A percentile compares a stretch with the other conserved stretches of the same genome.
Evolutionary conservation across 495 filamentous ascomycete genomes (phyloP).

Genomic region (Friedmanniomyces endolithicus): DNA sequence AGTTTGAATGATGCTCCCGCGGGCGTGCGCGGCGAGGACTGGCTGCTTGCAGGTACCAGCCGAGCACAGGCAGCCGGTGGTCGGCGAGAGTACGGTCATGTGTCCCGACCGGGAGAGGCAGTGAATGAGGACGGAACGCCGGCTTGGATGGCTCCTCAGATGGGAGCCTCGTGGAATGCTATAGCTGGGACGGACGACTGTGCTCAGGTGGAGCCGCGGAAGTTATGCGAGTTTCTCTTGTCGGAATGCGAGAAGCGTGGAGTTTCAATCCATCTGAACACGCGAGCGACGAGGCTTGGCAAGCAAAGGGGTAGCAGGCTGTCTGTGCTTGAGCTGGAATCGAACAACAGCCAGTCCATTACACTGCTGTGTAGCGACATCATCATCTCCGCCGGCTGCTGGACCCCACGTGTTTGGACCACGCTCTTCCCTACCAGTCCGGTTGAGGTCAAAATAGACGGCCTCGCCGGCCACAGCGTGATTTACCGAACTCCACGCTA

Average conservation of each 20-base stretch:
- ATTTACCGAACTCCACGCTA: background rate
- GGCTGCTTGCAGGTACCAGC: background rate
- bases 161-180: background rate
- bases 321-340: background rate
- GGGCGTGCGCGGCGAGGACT: background rate
- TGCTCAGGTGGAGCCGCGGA: background rate
- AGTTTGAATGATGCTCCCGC: background rate
- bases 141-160: background rate
- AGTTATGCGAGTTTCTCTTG: background rate
- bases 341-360: background rate
- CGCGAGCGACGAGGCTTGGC: background rate
- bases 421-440: background rate
- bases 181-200: background rate
- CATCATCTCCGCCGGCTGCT: background rate
- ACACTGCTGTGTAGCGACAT: background rate
- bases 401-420: background rate
- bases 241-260: background rate
- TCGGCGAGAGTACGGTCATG: background rate
- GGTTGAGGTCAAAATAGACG: background rate
- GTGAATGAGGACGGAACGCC: background rate
- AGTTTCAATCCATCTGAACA: background rate
- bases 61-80: background rate
- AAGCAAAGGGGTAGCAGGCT: background rate
- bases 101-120: background rate
- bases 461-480: background rate